Evolutionary conservation across 371 early-diverging fungal genomes (phyloP).

Genomic region (Catenaria anguillulae): DNA sequence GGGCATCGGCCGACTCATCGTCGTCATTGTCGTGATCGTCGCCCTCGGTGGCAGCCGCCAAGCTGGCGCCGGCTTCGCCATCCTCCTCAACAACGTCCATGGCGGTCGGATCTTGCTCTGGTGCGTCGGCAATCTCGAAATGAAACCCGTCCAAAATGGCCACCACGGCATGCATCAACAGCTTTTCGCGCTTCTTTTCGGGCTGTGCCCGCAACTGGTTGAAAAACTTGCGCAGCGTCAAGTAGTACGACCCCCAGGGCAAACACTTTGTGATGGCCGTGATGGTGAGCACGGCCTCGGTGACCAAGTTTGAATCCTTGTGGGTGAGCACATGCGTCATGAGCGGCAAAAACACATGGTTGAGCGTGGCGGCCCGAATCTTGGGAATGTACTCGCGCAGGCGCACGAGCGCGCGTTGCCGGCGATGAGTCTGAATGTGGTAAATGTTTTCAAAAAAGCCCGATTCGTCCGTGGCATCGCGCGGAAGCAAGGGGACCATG

Average conservation of each 20-base stretch:
- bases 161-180: conserved; percentile 58
- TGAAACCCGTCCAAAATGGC: conserved; percentile 77
- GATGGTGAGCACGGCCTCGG: conserved; percentile 59
- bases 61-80: too few relatives aligned
- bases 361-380: conserved; percentile 37
- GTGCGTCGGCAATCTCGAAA: conserved; percentile 36
- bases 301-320: conserved; percentile 54
- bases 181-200: conserved; percentile 43
- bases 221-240: conserved; percentile 53
- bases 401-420: conserved; percentile 62
- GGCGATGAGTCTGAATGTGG: conserved; percentile 86
- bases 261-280: conserved; percentile 48
- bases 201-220: conserved; percentile 41
- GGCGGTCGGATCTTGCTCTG: neutral
- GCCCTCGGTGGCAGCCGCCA: conserved; percentile 12
- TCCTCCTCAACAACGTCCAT: conserved; percentile 11
- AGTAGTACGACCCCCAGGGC: conserved; percentile 71
- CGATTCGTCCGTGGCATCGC: conserved; percentile 53
- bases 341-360: conserved; percentile 68
- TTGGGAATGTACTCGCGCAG: conserved; percentile 21
- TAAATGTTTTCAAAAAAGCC: conserved; percentile 79
- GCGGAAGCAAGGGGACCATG: conserved; percentile 43
- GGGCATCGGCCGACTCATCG: conserved; percentile 12
- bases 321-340: conserved; percentile 54
- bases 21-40: conserved; percentile 15